Evolutionary conservation across 1,139 yeast genomes (phyloP), one percentile per base, ranked within the genome.

Genomic region (Keqinozyma sinolaborantium): DNA sequence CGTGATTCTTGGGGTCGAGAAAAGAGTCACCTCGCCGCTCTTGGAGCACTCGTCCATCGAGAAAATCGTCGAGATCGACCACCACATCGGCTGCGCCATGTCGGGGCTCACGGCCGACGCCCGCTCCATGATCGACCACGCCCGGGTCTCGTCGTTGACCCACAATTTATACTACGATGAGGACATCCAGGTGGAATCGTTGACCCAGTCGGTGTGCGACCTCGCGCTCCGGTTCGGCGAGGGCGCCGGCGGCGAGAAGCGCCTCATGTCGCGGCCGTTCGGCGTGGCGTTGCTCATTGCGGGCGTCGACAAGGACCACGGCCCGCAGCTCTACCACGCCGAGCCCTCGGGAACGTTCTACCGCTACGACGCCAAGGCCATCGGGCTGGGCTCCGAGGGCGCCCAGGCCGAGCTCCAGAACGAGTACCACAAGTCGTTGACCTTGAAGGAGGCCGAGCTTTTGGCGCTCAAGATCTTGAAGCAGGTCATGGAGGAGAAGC

Each of bases 71-170:
- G 98, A 94, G 58, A 83, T 94, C 38, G 99, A 94, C 54, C 70
- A 70, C 34, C 98, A 94, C 58, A 81, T 94, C 38, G 98, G 99
- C 27, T 88, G 97, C 66, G 98, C 99, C 51, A 92, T 94, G 97
- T 82, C 95, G 44, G 99, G 99, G 6, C 73, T 94, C 46, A 92
- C 98, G 2, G 98, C 99, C 3, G 99, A 94, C 65, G 99, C 98
- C 13, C 75, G 98, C 52, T 85, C 96, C 20, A 88, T 94, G 95
- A 87, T 94, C 54, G 98, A 94, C 54, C 99, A 94, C 53, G 98
- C 99, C 15, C 75, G 98, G 51, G 95, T 88, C 14, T 79, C 92
- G 32, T 82, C 97, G 30, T 77, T 85, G 44, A 87, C 90, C 46
- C 98, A 94, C 60, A 76, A 83, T 46, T 72, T 94, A 52, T 84